Percentiles rank a stretch among this genome's conserved stretches.
phyloP scores from a whole-genome alignment of 2,329 filamentous ascomycete species.

The Xylariaceae sp. region DNA sequence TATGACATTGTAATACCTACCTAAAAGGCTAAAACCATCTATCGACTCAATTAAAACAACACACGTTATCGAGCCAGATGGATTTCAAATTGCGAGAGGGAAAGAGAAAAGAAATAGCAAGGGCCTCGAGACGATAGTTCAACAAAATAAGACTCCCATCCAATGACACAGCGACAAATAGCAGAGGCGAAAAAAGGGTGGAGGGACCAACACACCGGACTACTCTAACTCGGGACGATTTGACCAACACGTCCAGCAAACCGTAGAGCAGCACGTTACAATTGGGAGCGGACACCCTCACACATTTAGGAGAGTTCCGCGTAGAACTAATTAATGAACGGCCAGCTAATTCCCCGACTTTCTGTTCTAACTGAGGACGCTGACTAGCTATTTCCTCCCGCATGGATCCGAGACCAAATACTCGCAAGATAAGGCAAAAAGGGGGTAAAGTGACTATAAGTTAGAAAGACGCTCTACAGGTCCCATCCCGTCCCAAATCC shows the following conservation, averaged over 20 bases:
- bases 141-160: neutral
- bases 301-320: neutral
- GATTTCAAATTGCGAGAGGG: neutral
- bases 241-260: neutral
- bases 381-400: neutral
- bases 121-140: neutral
- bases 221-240: neutral
- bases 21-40: too few species aligned
- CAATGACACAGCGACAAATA: conserved; percentile 21
- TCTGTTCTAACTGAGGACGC: neutral
- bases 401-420: too few species aligned
- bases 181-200: conserved; percentile 1
- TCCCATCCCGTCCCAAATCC: too few species aligned
- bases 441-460: too few species aligned
- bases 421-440: too few species aligned
- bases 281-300: neutral
- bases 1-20: too few species aligned
- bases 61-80: too few species aligned
- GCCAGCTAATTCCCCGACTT: neutral
- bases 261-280: neutral
- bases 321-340: neutral
- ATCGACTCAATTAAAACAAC: too few species aligned
- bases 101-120: neutral
- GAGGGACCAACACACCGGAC: neutral
- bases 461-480: too few species aligned